Base-by-base conservation (phyloP, 2,329 filamentous ascomycete genomes). In the Diaporthe citrichinensis region DNA sequence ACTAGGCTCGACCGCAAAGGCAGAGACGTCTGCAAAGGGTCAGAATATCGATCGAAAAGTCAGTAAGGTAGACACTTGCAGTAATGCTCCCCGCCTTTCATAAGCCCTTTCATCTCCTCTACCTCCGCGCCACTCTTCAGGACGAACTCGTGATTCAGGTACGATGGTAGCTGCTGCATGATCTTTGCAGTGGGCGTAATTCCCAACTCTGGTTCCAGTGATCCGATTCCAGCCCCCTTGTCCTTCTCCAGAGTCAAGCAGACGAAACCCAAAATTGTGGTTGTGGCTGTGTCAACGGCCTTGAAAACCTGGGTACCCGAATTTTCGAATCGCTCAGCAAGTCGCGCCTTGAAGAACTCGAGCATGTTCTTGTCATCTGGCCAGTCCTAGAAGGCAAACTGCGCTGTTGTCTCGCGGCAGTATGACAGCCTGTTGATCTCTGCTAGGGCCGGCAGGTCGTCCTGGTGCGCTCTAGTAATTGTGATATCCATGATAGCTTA, bases 401-500 rank as follows among this genome's bases (percentile, higher is more conserved):
- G 55, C 9, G 55, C 55, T 36, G 20, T 23, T 36, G 55, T 58
- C 55, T 58, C 55, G 31, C 55, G 55, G 20, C 31, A 36, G 20
- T 58, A 58, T n/a, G 55, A 15, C 15, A 58, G 55, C 55, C 55
- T 58, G 55, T 58, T 58, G 17, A 58, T 58, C n/a, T 58, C 55
- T 20, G 55, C 55, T 23, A 58, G 55, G 17, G 12, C 28, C 28
- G 55, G 55, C 31, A 58, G 28, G 55, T 58, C 55, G 31, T 34
- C 55, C 28, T 3, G 31, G 28, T 28, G 8, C 7, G 55, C 55
- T 14, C 1, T 36, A 3, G 17, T 20, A 17, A 58, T 36, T 58
- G 55, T 58, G 25, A 58, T 8, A 31, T 31, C 55, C 28, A 36
- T 58, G 28, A 5, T 36, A 10, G 55, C 15, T 58, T 58, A 15